These are phyloP conservation scores for Alternaria angustiovoidea DNA, from an alignment of 2,329 filamentous ascomycete species.

Conservation along the genomic window DNA sequence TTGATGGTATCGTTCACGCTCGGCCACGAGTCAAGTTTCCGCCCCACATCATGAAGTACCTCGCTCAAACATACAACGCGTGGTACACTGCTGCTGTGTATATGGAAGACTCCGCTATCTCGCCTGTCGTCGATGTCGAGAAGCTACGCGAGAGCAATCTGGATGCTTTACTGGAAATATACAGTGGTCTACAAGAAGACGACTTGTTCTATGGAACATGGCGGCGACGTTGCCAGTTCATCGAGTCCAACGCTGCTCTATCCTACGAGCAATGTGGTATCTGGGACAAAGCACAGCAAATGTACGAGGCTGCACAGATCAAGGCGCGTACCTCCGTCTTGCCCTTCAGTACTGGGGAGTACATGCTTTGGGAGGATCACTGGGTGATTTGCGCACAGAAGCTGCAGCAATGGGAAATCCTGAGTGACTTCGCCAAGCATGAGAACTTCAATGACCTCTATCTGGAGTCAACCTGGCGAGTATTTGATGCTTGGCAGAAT, in stretches of 20 bases:
- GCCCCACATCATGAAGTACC: conserved; percentile 93
- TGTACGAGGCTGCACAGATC: conserved; percentile 96
- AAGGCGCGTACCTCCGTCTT: conserved; percentile 96
- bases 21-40: conserved; percentile 91
- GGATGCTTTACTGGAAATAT: conserved; percentile 93
- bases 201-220: conserved; percentile 98
- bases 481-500: conserved; percentile 93
- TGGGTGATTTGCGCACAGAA: conserved; percentile 99
- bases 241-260: conserved; percentile 95
- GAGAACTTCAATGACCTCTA: conserved; percentile 98
- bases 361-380: conserved; percentile 99
- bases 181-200: conserved; percentile 89
- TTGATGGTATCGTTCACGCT: conserved; percentile 85
- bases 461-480: conserved; percentile 93
- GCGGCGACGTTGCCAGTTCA: conserved; percentile 92
- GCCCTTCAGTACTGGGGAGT: conserved; percentile 94
- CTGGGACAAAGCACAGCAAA: conserved; percentile 98
- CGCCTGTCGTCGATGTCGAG: conserved; percentile 82
- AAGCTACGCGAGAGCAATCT: conserved; percentile 91
- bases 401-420: conserved; percentile 97
- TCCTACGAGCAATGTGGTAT: conserved; percentile 99
- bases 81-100: conserved; percentile 96
- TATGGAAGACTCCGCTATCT: conserved; percentile 87
- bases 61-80: conserved; percentile 90
- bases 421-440: conserved; percentile 97